A percentile compares a stretch with the other conserved stretches of the same genome.
These are phyloP conservation scores for Ophiognomonia clavigignenti-juglandacearum DNA, from an alignment of 2,329 filamentous ascomycete species.

Conservation along the genomic window DNA sequence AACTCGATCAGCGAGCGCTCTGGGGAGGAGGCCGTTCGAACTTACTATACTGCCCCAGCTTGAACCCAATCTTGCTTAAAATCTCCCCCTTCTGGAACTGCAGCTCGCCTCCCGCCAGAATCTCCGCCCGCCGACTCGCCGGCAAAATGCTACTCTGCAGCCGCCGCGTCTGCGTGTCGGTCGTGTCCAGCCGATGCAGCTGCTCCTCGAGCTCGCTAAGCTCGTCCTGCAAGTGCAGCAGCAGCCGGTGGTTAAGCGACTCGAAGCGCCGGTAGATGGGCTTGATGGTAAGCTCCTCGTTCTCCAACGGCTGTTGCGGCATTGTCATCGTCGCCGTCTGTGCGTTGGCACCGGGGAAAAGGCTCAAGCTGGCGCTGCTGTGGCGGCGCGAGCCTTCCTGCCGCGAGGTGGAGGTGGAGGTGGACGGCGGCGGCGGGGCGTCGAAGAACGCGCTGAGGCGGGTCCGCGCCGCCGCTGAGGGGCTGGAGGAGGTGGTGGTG, in stretches of 20 bases:
- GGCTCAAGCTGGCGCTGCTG: constrained; percentile 8
- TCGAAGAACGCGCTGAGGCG: constrained; percentile 12
- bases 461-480: constrained; percentile 9
- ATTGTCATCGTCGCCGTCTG: constrained; percentile 15
- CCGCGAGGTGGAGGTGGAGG: not conserved
- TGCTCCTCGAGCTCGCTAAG: constrained; percentile 76
- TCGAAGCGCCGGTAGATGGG: constrained; percentile 83
- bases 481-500: too few species aligned
- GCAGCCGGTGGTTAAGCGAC: constrained; percentile 72
- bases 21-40: not conserved
- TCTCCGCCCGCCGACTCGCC: constrained; percentile 56
- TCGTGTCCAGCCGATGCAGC: constrained; percentile 61
- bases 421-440: constrained; percentile 15
- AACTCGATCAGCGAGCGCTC: not conserved
- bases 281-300: constrained; percentile 25
- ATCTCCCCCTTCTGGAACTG: constrained; percentile 57
- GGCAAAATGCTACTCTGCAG: constrained; percentile 42
- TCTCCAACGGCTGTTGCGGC: not conserved
- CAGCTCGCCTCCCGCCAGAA: constrained; percentile 48
- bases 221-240: constrained; percentile 83
- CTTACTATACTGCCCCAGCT: constrained; percentile 65
- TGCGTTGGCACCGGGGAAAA: constrained; percentile 15
- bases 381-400: too few species aligned
- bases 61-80: constrained; percentile 58
- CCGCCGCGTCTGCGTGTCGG: constrained; percentile 44